These are phyloP conservation scores for Leptomonas seymouri DNA, from an alignment of 208 protist species.

Conservation along the genomic window DNA sequence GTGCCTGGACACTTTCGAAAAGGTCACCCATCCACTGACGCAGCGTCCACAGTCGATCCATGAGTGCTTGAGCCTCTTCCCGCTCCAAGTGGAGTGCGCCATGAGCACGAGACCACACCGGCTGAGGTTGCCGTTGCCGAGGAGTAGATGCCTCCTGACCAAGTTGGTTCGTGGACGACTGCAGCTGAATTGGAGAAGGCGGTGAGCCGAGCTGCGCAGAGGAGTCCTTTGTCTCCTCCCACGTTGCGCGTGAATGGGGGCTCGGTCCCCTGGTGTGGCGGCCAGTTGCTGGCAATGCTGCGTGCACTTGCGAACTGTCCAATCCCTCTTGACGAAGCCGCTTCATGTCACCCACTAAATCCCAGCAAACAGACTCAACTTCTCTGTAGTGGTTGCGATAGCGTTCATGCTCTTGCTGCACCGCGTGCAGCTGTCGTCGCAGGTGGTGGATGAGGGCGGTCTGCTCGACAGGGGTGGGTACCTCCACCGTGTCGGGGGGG, in stretches of 20 bases:
- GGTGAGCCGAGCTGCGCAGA: background rate
- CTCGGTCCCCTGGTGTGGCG: background rate
- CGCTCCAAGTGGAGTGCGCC: conserved; percentile 2
- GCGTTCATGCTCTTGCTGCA: conserved; percentile 7
- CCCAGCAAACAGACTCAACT: conserved; percentile 28
- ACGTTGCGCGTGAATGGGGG: background rate
- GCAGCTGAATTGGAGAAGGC: background rate
- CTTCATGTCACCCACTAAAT: conserved; percentile 15
- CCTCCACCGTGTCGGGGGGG: background rate
- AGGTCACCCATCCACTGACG: conserved; percentile 21
- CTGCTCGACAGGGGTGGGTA: background rate
- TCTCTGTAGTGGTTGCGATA: conserved; percentile 12
- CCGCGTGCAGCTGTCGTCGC: background rate
- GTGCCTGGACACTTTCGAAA: background rate
- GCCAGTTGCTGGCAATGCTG: too few relatives aligned
- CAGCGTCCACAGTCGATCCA: conserved; percentile 16
- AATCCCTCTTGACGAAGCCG: background rate
- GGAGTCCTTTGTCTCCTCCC: background rate
- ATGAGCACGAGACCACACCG: background rate
- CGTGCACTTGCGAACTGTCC: background rate
- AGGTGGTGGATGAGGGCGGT: conserved; percentile 7
- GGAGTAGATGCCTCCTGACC: background rate
- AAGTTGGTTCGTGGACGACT: background rate
- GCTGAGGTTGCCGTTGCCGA: too few relatives aligned
- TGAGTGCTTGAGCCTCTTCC: conserved; percentile 1